Conservation (phyloP, 805 yeast genomes). For the Lipomyces sp. region DNA sequence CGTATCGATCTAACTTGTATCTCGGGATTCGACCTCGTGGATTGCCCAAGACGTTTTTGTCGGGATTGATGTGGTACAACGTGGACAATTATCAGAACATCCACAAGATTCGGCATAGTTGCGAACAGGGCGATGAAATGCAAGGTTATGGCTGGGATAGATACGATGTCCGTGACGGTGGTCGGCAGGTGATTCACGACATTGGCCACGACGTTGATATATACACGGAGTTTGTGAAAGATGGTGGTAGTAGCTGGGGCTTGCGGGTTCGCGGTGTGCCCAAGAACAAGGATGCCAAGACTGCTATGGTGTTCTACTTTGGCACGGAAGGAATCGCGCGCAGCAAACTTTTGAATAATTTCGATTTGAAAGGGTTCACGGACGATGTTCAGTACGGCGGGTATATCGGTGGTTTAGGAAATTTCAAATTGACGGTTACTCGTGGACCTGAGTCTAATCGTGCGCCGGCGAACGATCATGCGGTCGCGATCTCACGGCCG, state of each 20-base stretch:
- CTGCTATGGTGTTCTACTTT: constrained; percentile 76
- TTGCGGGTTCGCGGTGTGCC: constrained; percentile 72
- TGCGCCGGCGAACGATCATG: constrained; percentile 58
- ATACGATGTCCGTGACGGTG: constrained; percentile 89
- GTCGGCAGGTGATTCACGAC: constrained; percentile 76
- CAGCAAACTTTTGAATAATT: constrained; percentile 40
- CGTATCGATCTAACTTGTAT: constrained; percentile 85
- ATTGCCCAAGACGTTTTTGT: constrained; percentile 69
- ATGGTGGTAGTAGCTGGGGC: constrained; percentile 63
- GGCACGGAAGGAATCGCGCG: constrained; percentile 62
- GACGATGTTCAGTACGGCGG: constrained; percentile 56
- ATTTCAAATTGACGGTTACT: constrained; percentile 63
- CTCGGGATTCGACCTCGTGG: constrained; percentile 80
- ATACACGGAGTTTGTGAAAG: constrained; percentile 77
- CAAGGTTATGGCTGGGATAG: constrained; percentile 80
- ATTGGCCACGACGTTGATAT: constrained; percentile 63
- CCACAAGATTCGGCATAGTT: constrained; percentile 62
- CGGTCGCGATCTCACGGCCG: constrained; percentile 43
- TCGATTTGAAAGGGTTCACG: constrained; percentile 19
- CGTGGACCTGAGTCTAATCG: constrained; percentile 57
- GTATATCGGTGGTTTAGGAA: constrained; percentile 65
- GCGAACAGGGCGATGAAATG: constrained; percentile 73
- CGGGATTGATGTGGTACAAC: constrained; percentile 90
- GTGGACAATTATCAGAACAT: constrained; percentile 61
- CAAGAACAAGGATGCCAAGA: constrained; percentile 50